Evolutionary conservation across 73 alveolate genomes (phyloP).

Genomic region (Tetrahymena elliotti): DNA sequence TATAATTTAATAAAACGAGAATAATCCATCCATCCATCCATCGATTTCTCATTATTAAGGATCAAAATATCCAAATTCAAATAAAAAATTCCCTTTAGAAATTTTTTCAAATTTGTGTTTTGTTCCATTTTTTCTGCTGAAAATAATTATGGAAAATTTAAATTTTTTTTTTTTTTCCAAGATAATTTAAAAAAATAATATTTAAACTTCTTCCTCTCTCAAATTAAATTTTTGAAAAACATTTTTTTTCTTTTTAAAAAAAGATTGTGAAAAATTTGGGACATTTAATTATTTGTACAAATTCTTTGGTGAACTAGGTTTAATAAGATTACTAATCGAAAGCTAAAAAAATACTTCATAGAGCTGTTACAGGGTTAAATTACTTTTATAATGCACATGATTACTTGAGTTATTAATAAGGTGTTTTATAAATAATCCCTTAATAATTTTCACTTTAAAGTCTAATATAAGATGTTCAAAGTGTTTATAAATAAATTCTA

Average conservation of each 20-base stretch:
- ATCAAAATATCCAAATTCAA: no score
- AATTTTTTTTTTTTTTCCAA: no score
- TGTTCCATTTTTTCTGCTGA: no score
- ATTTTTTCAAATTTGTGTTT: no score
- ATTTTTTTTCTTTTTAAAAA: background rate
- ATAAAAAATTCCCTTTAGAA: no score
- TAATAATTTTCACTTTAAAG: background rate
- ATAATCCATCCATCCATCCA: no score
- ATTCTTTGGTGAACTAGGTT: background rate
- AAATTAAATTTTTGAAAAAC: no score
- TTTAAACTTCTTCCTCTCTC: background rate
- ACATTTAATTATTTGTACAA: background rate
- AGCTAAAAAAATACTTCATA: background rate
- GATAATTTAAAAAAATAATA: no score
- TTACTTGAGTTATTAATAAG: background rate
- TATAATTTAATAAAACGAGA: no score
- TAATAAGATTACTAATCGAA: background rate
- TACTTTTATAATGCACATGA: background rate
- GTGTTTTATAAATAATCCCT: background rate
- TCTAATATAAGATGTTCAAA: background rate
- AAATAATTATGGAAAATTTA: no score
- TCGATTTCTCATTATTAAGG: no score
- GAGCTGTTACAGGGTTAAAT: background rate
- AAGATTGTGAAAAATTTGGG: background rate
- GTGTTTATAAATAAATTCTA: background rate